Base-by-base conservation (phyloP, 805 yeast species). In the Candida khao-thaluensis region DNA sequence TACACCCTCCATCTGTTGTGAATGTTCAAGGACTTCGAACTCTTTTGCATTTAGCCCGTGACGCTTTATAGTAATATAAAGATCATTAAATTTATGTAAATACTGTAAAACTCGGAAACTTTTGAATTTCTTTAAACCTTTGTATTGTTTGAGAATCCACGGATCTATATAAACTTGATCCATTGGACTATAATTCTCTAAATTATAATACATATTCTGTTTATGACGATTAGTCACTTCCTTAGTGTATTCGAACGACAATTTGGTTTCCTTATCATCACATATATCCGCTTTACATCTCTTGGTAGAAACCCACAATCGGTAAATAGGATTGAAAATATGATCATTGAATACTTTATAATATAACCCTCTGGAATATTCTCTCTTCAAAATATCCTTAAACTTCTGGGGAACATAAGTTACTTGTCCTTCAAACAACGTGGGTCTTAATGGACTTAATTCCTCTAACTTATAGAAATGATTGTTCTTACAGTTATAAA, bases 371-470 rank as follows among this genome's bases (percentile, higher is more conserved):
- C 40, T 30, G 6, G 51, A 28, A 40, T 53, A 54, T 36, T 54
- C 59, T 29, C 47, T 50, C 7, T 41, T 38, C 11, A 51, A 38
- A 35, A 53, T 38, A 26, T 43, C 48, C 7, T 42, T 43, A 12
- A 51, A 45, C 17, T 35, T 43, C 17, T 33, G 43, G 4, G 59
- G 59, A 12, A 56, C 36, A 30, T 42, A 52, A 1, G 52, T 48
- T 3, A 57, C 57, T 4, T 46, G 73, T 3, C 83, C 82, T 47
- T 79, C 85, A 51, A 75, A 72, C 42, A 66, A 53, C 0, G 84
- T 65, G 28, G 70, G 54, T 17, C 64, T 53, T 41, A 82, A 53
- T 2, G 85, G 85, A 7, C 76, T 65, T 9, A 82, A 41, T 40
- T 76, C 75, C 0, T 68, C 58, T 34, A 68, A 55, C 1, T 57